Base-by-base conservation (phyloP, 2,329 filamentous ascomycete species). In the Penicillium sp. region DNA sequence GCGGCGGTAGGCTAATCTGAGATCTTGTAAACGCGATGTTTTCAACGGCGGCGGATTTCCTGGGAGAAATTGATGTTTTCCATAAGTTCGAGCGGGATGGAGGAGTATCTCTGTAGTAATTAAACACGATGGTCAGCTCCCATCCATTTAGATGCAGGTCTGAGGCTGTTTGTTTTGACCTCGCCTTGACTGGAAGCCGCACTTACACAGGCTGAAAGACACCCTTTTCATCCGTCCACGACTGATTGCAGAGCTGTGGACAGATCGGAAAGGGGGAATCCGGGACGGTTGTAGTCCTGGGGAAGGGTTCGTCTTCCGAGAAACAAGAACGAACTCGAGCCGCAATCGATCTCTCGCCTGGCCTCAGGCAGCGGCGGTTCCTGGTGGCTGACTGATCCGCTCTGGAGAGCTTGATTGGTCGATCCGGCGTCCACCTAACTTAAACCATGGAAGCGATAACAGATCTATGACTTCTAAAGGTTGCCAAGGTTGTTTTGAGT, bases 251-350 rank as follows among this genome's bases (percentile, higher is more conserved):
- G n/a, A 50, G 23, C 37, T 42, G 33, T 50, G 33, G 33, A 50
- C n/a, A 27, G 48, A 39, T 27, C 33, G 33, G 48, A 50, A 27
- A 50, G 48, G 48, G 33, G 13, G 48, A 42, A 50, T 23, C 33
- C 48, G 48, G 48, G 33, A 50, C 48, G 48, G 33, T 25, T 39
- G 48, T 25, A 50, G 48, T 39, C 48, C 48, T 50, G 33, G 33
- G 21, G n/a, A 26, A 50, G 33, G 31, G 33, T 50, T 42, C 48
- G 48, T 50, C 48, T 33, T 50, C 48, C 48, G 48, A 50, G 48
- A 50, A 50, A 50, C 48, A 50, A 50, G 47, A 50, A 50, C 47
- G 29, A 49, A 37, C 47, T 49, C 29, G 48, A 50, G 33, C 33
- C 48, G 48, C 48, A 42, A 42, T 35, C 27, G 48, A 50, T 19